Evolutionary conservation across 345 rosid species (phyloP).

Genomic region (Brassica incana): DNA sequence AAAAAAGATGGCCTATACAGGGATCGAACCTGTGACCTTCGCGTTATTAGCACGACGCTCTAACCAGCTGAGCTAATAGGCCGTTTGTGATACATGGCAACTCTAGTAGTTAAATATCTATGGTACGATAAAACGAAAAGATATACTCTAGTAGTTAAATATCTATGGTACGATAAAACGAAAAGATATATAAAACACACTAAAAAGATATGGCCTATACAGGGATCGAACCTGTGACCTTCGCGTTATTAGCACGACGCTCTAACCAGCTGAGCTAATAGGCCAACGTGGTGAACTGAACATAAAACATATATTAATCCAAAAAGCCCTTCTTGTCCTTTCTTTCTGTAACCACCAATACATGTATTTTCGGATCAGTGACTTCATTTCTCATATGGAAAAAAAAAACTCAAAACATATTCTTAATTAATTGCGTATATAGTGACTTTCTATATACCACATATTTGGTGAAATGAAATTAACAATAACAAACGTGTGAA

Average conservation of each 20-base stretch:
- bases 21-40: conserved; percentile 82
- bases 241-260: conserved; percentile 98
- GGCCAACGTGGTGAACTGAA: conserved; percentile 24
- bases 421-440: no score
- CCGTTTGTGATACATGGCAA: neutral
- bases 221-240: conserved; percentile 80
- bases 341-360: no score
- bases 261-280: conserved; percentile 87
- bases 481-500: conserved; percentile 10
- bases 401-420: no score
- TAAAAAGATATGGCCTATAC: conserved; percentile 55
- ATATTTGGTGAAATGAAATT: neutral
- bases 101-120: no score
- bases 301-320: no score
- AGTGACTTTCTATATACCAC: no score
- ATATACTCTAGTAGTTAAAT: no score
- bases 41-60: conserved; percentile 98
- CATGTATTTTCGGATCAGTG: no score
- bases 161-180: no score
- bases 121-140: neutral
- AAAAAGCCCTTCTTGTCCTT: no score
- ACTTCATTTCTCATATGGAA: no score
- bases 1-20: conserved; percentile 49
- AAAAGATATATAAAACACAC: neutral
- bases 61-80: conserved; percentile 78